These are phyloP conservation scores for Aspergillus hancockii DNA, from an alignment of 495 filamentous ascomycete genomes.

Conservation along the genomic window DNA sequence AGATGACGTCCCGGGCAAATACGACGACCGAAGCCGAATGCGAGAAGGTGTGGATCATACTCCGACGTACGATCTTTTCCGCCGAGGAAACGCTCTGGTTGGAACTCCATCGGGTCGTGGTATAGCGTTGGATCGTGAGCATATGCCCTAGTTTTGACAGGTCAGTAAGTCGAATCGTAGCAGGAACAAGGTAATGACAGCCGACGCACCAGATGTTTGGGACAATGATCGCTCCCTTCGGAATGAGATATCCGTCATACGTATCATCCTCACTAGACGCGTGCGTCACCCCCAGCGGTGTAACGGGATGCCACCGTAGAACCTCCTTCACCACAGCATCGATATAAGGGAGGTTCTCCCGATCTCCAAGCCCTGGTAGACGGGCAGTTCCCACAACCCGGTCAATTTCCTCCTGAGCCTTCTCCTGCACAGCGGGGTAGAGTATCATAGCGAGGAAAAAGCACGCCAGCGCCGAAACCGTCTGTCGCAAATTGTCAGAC, in stretches of 20 bases:
- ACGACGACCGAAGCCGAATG: slow-evolving; percentile 43
- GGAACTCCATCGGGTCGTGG: slow-evolving; percentile 34
- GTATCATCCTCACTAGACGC: slow-evolving; percentile 53
- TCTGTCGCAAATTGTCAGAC: slow-evolving; percentile 15
- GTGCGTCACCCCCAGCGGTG: slow-evolving; percentile 55
- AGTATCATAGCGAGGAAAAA: slow-evolving; percentile 52
- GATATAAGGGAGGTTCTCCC: slow-evolving; percentile 41
- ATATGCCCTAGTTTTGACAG: slow-evolving; percentile 24
- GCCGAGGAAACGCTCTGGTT: slow-evolving; percentile 37
- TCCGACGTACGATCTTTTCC: slow-evolving; percentile 20
- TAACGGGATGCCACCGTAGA: slow-evolving; percentile 46
- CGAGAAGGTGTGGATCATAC: slow-evolving; percentile 29
- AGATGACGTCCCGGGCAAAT: slow-evolving; percentile 40
- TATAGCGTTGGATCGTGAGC: slow-evolving; percentile 36
- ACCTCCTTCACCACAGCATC: slow-evolving; percentile 44
- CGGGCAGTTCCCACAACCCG: slow-evolving; percentile 39
- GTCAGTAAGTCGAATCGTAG: background rate
- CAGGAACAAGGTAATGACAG: background rate
- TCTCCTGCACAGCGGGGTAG: slow-evolving; percentile 50
- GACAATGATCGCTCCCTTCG: slow-evolving; percentile 47
- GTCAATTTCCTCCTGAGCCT: slow-evolving; percentile 62
- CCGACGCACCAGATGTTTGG: slow-evolving; percentile 46
- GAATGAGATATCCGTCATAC: slow-evolving; percentile 52
- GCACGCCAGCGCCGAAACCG: slow-evolving; percentile 28
- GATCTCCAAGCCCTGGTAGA: slow-evolving; percentile 30